Evolutionary conservation across 208 protist genomes (phyloP).

Genomic region (Wallacemonas sp.): DNA sequence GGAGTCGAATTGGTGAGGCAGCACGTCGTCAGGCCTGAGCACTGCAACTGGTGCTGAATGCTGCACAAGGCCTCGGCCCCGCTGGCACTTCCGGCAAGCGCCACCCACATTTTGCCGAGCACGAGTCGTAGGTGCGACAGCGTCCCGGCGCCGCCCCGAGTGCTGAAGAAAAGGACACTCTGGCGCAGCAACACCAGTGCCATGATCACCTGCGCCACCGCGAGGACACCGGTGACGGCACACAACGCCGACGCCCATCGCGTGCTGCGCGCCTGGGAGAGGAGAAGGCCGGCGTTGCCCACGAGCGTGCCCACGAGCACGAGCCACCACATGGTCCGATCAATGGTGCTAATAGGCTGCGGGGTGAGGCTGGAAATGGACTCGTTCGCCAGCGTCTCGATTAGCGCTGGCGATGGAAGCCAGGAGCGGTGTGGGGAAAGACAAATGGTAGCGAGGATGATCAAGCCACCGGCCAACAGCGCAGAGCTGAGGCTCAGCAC

Average conservation of each 20-base stretch:
- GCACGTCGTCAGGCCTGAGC: conserved; percentile 38
- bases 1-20: conserved; percentile 42
- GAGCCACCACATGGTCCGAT: conserved; percentile 8
- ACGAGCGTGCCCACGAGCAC: background rate
- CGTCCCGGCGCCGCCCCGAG: background rate
- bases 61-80: conserved; percentile 13
- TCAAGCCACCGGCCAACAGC: background rate
- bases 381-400: background rate
- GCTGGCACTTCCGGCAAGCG: background rate
- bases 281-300: conserved; percentile 1
- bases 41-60: conserved; percentile 29
- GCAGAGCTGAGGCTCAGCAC: background rate
- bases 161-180: background rate
- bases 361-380: background rate
- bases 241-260: background rate
- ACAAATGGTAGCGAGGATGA: background rate
- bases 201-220: background rate
- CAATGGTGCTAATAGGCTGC: background rate
- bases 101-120: background rate
- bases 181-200: background rate
- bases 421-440: background rate
- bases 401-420: conserved; percentile 1
- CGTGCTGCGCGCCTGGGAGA: background rate
- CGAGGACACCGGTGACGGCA: background rate
- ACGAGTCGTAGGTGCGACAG: background rate